These are phyloP conservation scores for Aegle marmelos DNA, from an alignment of 345 rosid genomes.

Conservation along the genomic window DNA sequence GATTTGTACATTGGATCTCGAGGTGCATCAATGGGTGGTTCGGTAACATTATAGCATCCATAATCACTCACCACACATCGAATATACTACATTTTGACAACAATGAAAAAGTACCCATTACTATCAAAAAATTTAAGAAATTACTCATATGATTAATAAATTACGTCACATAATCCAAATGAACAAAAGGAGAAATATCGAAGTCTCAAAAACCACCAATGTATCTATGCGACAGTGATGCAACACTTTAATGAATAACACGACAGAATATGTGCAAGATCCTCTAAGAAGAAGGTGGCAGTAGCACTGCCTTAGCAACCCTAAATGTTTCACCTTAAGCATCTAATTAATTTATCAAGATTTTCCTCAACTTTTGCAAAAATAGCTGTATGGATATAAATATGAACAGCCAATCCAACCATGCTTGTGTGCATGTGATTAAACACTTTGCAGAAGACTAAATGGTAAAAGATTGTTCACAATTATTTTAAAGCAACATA, in stretches of 20 bases:
- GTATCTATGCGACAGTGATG: not conserved
- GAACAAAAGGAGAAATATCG: not conserved
- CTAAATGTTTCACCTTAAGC: not conserved
- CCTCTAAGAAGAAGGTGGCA: not conserved
- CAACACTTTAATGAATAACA: not conserved
- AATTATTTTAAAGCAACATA: not conserved
- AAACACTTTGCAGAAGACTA: not conserved
- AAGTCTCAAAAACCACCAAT: not conserved
- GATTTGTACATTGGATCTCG: slow-evolving; percentile 85
- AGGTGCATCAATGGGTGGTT: slow-evolving; percentile 89
- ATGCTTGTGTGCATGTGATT: not conserved
- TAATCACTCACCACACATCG: slow-evolving; percentile 83
- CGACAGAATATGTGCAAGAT: not conserved
- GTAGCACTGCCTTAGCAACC: not conserved
- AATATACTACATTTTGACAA: slow-evolving; percentile 55
- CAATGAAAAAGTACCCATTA: not conserved
- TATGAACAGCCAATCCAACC: not conserved
- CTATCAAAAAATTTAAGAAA: not conserved
- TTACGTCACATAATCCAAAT: not conserved
- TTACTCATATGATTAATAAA: not conserved
- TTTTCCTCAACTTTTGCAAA: not conserved
- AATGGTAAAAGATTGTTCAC: not conserved
- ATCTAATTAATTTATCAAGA: not conserved
- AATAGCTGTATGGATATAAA: not conserved
- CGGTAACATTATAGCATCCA: slow-evolving; percentile 80